Base-by-base conservation (phyloP, 2,329 filamentous ascomycete species). In the Penicillium digitatum region DNA sequence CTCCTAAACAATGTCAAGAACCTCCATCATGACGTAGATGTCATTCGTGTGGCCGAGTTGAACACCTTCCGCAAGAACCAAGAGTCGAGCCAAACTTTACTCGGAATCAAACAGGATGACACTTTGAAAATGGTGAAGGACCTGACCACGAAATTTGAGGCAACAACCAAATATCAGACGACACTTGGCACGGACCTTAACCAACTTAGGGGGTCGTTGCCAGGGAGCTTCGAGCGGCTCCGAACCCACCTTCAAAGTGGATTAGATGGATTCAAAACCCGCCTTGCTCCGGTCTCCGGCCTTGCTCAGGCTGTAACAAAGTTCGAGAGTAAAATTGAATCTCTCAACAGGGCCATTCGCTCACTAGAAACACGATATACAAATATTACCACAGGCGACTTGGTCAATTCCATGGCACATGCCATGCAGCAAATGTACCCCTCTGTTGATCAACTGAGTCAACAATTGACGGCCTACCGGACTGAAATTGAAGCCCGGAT, bases 331-430 rank as follows among this genome's bases (percentile, higher is more conserved):
- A 18, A 22, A 3, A 14, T 62, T 1, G 57, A 63, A 3, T 62
- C 55, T 16, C n/a, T 71, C 3, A 56, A 47, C 7, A 58, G 60
- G 20, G 64, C 62, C n/a, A 34, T 74, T 22, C 64, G 66, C 29
- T 75, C 72, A 0, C 60, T 85, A 8, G 76, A 81, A 61, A 52
- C 56, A 0, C 81, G 80, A 56, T 82, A 76, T 56, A 78, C 76
- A 52, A 82, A 80, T 58, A 66, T 85, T 8, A 66, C 66, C 18
- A 75, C 74, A 0, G 70, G 71, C 11, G 61, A 68, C 3, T 48
- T 78, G 18, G 68, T 70, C 2, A 66, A 64, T n/a, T 60, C 67
- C 14, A 73, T 75, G 62, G 48, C 72, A 22, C 58, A 51, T 20
- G 64, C 65, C 3, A 68, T 76, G 59, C 66, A 68, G 32, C 66